Conservation (phyloP, 106 monocot species). For the Ottelia alismoides region DNA sequence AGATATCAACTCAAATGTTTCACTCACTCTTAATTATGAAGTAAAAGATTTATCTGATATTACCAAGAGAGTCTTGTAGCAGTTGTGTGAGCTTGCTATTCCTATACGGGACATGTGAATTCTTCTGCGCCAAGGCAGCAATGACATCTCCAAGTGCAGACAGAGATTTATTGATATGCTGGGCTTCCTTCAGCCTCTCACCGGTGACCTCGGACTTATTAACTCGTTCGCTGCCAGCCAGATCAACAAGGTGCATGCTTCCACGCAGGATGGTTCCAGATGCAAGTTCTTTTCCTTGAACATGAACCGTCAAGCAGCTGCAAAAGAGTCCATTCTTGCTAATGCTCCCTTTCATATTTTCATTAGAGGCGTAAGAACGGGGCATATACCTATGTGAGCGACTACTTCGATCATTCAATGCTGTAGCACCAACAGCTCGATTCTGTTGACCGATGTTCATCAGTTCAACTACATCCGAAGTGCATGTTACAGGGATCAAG, state of each 20-base stretch:
- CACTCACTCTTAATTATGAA: not conserved
- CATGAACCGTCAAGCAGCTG: constrained; percentile 94
- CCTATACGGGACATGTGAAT: constrained; percentile 87
- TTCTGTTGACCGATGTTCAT: constrained; percentile 86
- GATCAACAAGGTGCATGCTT: constrained; percentile 90
- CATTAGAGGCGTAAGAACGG: too few relatives aligned
- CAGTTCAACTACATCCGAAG: constrained; percentile 74
- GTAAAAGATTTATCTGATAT: constrained; percentile 3
- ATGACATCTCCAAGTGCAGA: constrained; percentile 97
- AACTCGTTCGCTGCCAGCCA: constrained; percentile 96
- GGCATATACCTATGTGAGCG: constrained; percentile 85
- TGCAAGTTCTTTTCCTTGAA: constrained; percentile 75
- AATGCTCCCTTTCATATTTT: not conserved
- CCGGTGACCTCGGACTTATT: constrained; percentile 93
- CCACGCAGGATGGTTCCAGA: constrained; percentile 52
- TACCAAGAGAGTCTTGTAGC: constrained; percentile 96
- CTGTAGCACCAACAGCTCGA: constrained; percentile 72
- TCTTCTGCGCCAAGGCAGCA: constrained; percentile 78
- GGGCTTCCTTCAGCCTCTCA: constrained; percentile 82
- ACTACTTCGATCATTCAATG: constrained; percentile 94
- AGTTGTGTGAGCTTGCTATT: constrained; percentile 97
- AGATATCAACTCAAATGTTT: not conserved
- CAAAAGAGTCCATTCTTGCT: constrained; percentile 10
- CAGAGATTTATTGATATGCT: constrained; percentile 95
- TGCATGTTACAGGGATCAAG: constrained; percentile 59